phyloP scores from a whole-genome alignment of 2,329 filamentous ascomycete species.

The Thermothelomyces thermophilus region DNA sequence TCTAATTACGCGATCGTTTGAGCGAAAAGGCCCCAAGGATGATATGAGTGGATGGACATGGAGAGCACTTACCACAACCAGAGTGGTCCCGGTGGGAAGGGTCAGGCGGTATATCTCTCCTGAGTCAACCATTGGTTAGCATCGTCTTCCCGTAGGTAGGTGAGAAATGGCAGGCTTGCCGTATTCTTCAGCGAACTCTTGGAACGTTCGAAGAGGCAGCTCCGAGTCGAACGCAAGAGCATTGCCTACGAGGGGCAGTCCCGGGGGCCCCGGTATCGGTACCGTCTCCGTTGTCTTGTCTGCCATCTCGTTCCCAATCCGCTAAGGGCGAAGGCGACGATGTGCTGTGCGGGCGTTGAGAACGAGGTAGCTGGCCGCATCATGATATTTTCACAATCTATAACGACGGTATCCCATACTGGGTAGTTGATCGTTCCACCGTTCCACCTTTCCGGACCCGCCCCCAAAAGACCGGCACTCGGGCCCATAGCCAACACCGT shows the following conservation, averaged over 20 bases:
- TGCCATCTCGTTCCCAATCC: background rate
- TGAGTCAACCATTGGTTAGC: background rate
- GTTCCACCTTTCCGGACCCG: too few relatives aligned
- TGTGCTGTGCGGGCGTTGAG: too few relatives aligned
- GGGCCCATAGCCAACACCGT: too few relatives aligned
- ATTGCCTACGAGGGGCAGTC: constrained; percentile 9
- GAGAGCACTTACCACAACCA: constrained; percentile 16
- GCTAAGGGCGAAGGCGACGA: background rate
- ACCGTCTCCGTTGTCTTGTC: background rate
- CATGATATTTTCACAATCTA: too few relatives aligned
- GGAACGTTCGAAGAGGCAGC: constrained; percentile 1
- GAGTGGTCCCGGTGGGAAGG: constrained; percentile 36
- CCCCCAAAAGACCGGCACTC: too few relatives aligned
- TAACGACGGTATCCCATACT: too few relatives aligned
- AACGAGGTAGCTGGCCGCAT: too few relatives aligned
- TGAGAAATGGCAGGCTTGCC: background rate
- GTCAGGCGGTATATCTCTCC: constrained; percentile 57
- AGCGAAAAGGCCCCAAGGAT: too few relatives aligned
- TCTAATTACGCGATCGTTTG: too few relatives aligned
- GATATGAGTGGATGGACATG: too few relatives aligned
- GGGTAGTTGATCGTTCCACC: too few relatives aligned
- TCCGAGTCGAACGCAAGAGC: constrained; percentile 1
- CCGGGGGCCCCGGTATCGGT: constrained; percentile 7
- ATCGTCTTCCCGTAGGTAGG: too few relatives aligned
- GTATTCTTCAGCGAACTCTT: constrained; percentile 4